These are phyloP conservation scores for Diaporthe aspalathi DNA, from an alignment of 2,329 filamentous ascomycete species.

Conservation along the genomic window DNA sequence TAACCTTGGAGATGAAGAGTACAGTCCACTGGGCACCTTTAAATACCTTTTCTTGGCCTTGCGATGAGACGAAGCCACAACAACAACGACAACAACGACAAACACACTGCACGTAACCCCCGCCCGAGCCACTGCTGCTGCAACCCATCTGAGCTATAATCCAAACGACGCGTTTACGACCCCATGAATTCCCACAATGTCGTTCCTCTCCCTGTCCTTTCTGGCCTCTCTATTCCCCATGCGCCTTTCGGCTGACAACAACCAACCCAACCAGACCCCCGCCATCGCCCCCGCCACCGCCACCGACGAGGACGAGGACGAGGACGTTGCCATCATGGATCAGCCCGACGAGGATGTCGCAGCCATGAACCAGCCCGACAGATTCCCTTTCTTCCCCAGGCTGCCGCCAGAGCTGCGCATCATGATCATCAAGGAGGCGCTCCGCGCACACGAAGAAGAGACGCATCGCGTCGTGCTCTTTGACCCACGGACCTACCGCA, in stretches of 20 bases:
- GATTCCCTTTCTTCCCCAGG: not conserved
- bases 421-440: slow-evolving; percentile 15
- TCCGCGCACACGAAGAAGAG: slow-evolving; percentile 10
- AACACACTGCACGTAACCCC: no score
- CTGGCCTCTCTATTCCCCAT: not conserved
- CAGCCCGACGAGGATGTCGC: no score
- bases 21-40: not conserved
- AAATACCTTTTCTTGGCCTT: not conserved
- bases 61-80: not conserved
- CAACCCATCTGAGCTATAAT: not conserved
- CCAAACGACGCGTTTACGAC: no score
- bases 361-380: not conserved
- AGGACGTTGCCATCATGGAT: not conserved
- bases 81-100: no score
- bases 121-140: no score
- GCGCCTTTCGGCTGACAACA: not conserved
- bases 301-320: not conserved
- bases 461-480: slow-evolving; percentile 13
- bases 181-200: not conserved
- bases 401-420: slow-evolving; percentile 29
- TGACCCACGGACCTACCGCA: slow-evolving; percentile 5
- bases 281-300: no score
- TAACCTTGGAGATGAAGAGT: no score
- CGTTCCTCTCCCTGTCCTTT: slow-evolving; percentile 6
- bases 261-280: not conserved